Evolutionary conservation across 441 rosid genomes (phyloP).

Genomic region (Populus trichocarpa): DNA sequence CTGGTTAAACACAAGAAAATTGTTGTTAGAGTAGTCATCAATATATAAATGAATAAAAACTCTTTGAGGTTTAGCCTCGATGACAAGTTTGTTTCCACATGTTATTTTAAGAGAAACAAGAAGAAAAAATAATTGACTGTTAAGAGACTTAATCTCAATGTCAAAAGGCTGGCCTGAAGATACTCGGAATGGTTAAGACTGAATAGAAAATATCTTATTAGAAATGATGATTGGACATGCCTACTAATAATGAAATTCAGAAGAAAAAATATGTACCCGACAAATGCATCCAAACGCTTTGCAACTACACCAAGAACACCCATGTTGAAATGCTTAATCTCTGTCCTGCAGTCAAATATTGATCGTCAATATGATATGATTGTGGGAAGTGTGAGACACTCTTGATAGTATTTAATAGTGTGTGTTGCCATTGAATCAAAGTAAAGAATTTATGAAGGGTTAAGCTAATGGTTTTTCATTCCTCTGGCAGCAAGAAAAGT

Average conservation of each 20-base stretch:
- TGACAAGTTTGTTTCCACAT: not conserved
- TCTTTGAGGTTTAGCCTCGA: not conserved
- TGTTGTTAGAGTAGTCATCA: not conserved
- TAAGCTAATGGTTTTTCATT: constrained; percentile 18
- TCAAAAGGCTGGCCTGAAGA: not conserved
- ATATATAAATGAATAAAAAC: not conserved
- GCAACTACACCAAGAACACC: constrained; percentile 54
- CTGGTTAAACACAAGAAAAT: constrained; percentile 31
- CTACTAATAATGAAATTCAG: not conserved
- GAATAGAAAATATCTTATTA: no score
- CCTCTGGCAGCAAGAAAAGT: constrained; percentile 28
- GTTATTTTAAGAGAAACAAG: not conserved
- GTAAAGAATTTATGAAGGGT: constrained; percentile 14
- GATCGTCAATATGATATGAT: not conserved
- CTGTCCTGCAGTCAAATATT: constrained; percentile 8
- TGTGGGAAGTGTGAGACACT: not conserved
- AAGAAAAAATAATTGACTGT: not conserved
- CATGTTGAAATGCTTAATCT: constrained; percentile 32
- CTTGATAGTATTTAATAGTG: constrained; percentile 11
- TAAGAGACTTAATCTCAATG: not conserved
- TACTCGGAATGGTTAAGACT: not conserved
- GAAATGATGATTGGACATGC: not conserved
- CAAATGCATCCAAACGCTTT: constrained; percentile 58
- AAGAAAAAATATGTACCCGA: constrained; percentile 45
- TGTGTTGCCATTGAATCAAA: constrained; percentile 10